phyloP scores from a whole-genome alignment of 305 asterid genomes.

The Fraxinus sp. region DNA sequence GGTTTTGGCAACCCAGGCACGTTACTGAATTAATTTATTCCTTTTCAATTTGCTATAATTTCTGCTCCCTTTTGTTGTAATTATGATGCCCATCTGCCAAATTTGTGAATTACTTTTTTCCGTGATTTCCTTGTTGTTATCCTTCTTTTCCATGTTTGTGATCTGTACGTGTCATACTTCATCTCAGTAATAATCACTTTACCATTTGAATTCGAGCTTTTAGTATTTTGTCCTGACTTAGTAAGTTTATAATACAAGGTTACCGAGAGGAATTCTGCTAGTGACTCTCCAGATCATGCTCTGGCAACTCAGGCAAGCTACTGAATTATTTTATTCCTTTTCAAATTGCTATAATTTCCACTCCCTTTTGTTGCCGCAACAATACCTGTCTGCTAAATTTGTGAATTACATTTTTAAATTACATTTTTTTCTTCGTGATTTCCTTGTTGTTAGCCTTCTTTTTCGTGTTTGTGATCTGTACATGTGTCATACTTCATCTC shows the following conservation, averaged over 20 bases:
- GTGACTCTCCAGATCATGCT: constrained; percentile 3
- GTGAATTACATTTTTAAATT: background rate
- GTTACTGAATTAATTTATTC: background rate
- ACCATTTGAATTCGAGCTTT: background rate
- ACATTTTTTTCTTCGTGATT: background rate
- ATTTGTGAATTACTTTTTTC: background rate
- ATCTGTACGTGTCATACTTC: background rate
- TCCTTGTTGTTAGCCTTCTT: background rate
- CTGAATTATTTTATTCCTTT: background rate
- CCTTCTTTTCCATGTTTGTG: background rate
- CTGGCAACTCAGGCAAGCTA: constrained; percentile 15
- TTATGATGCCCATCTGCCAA: background rate
- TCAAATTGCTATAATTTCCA: background rate
- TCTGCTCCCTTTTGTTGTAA: background rate
- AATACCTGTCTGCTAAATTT: background rate
- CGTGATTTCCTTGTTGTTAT: background rate
- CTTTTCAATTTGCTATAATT: background rate
- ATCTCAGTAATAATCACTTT: background rate
- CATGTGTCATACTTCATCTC: background rate
- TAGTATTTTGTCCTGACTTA: background rate
- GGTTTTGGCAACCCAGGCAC: constrained; percentile 19
- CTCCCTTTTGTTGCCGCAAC: background rate
- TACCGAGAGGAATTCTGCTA: constrained; percentile 18
- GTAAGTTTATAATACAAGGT: constrained; percentile 7
- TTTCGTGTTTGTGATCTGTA: background rate